These are phyloP conservation scores for Pilasporangium apinafurcum DNA, from an alignment of 352 stramenopile species.

Conservation along the genomic window DNA sequence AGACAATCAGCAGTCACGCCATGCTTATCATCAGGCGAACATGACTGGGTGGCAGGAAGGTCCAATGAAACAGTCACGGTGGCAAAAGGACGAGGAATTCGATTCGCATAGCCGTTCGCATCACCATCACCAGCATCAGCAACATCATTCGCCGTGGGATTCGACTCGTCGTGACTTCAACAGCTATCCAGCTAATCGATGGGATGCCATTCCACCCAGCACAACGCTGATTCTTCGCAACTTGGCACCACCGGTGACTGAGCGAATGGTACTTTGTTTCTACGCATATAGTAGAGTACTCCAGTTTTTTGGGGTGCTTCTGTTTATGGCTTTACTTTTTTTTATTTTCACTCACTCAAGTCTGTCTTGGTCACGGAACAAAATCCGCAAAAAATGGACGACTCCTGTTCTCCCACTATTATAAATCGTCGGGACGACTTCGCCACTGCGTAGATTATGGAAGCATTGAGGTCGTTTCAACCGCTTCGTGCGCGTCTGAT, in stretches of 20 bases:
- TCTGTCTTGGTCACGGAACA: constrained; percentile 1
- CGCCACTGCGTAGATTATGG: constrained; percentile 45
- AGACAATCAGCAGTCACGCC: too few species aligned
- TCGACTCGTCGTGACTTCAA: too few species aligned
- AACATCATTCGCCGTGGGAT: constrained; percentile 7
- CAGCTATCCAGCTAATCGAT: too few species aligned
- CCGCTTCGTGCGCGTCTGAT: constrained; percentile 47
- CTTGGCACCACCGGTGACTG: constrained; percentile 36
- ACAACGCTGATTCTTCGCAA: constrained; percentile 58
- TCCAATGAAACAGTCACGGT: not conserved
- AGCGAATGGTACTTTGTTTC: constrained; percentile 56
- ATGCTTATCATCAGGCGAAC: too few species aligned
- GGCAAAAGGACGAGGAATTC: not conserved
- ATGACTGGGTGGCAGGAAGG: too few species aligned
- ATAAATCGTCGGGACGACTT: not conserved
- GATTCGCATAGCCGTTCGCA: not conserved
- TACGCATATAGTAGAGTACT: not conserved
- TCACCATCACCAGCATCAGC: constrained; percentile 1
- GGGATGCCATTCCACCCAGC: too few species aligned
- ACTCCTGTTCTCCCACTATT: constrained; percentile 10
- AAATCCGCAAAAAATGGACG: not conserved
- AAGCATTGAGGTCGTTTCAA: constrained; percentile 36
- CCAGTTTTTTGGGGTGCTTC: not conserved
- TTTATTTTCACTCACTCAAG: constrained; percentile 13
- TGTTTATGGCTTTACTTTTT: not conserved